Conservation (phyloP, 1,284 basidiomycete species). For the Pseudozyma sp. region DNA sequence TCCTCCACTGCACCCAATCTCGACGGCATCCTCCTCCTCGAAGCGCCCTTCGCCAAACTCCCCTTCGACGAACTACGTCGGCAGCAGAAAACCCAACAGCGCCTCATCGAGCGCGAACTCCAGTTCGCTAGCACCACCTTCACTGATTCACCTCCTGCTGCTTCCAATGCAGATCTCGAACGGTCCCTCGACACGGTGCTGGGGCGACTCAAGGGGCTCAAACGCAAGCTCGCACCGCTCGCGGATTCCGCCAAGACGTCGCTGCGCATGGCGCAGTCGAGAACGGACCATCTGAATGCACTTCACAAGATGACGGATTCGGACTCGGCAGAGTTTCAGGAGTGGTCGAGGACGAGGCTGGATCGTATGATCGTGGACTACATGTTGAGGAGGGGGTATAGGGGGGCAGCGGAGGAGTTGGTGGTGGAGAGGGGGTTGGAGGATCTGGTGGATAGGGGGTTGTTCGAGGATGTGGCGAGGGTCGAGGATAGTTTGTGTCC, state of each 20-base stretch:
- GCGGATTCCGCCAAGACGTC: conserved; percentile 28
- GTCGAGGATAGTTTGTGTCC: conserved; percentile 81
- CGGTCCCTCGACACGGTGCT: conserved; percentile 81
- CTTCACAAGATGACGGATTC: conserved; percentile 42
- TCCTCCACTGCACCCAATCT: conserved; percentile 44
- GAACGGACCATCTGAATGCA: conserved; percentile 45
- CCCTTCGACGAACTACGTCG: conserved; percentile 66
- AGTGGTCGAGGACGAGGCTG: conserved; percentile 82
- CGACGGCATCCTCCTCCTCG: conserved; percentile 85
- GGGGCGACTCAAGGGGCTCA: conserved; percentile 78
- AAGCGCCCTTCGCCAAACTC: conserved; percentile 85
- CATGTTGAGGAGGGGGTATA: conserved; percentile 77
- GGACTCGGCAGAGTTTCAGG: conserved; percentile 32
- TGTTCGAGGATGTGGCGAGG: conserved; percentile 86
- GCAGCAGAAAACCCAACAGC: conserved; percentile 60
- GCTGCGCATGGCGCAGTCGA: conserved; percentile 39
- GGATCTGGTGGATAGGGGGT: conserved; percentile 74
- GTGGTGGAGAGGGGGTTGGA: conserved; percentile 31
- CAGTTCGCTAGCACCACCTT: conserved; percentile 32
- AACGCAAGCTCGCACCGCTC: conserved; percentile 77
- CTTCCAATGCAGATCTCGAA: conserved; percentile 17
- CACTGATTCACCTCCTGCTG: conserved; percentile 9
- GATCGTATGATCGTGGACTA: conserved; percentile 94
- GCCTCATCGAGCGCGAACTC: conserved; percentile 55
- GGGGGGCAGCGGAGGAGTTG: conserved; percentile 42